A percentile compares a stretch with the other conserved stretches of the same genome.
Evolutionary conservation across 2,329 filamentous ascomycete genomes (phyloP).

Genomic region (Fusarium miscanthi): DNA sequence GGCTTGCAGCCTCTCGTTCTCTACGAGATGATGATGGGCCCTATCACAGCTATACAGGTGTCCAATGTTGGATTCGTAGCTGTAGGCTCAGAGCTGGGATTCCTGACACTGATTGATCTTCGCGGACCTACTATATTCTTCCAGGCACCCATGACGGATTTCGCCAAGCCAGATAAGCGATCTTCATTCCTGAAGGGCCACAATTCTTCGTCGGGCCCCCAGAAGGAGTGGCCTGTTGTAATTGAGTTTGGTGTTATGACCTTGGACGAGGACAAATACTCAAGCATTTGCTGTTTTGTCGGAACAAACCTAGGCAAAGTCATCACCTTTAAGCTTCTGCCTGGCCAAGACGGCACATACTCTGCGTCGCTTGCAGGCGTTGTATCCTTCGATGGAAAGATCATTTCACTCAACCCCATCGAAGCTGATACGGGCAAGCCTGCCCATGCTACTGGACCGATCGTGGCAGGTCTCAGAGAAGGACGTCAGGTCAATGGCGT

Average conservation of each 20-base stretch:
- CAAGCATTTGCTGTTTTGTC: constrained; percentile 91
- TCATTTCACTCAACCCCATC: constrained; percentile 84
- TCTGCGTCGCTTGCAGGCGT: constrained; percentile 77
- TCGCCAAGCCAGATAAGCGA: constrained; percentile 80
- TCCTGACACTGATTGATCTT: constrained; percentile 85
- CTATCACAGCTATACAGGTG: constrained; percentile 81
- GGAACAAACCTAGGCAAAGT: constrained; percentile 88
- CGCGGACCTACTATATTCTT: constrained; percentile 88
- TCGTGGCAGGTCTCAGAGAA: constrained; percentile 80
- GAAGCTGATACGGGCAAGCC: constrained; percentile 79
- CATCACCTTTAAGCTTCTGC: constrained; percentile 90
- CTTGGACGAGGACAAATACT: constrained; percentile 92
- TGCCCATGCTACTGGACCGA: constrained; percentile 78
- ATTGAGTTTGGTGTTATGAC: constrained; percentile 96
- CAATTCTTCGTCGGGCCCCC: constrained; percentile 50
- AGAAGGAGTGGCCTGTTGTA: constrained; percentile 79
- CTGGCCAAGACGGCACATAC: constrained; percentile 75
- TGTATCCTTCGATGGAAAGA: constrained; percentile 71
- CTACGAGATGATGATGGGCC: constrained; percentile 84
- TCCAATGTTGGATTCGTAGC: constrained; percentile 96
- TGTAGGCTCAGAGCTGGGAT: constrained; percentile 85
- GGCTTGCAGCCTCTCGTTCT: constrained; percentile 83
- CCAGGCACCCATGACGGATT: constrained; percentile 76
- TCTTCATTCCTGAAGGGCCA: constrained; percentile 72
- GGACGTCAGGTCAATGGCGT: constrained; percentile 83